Conservation (phyloP, 1,284 basidiomycete species). For the Ceratobasidium sp. region DNA sequence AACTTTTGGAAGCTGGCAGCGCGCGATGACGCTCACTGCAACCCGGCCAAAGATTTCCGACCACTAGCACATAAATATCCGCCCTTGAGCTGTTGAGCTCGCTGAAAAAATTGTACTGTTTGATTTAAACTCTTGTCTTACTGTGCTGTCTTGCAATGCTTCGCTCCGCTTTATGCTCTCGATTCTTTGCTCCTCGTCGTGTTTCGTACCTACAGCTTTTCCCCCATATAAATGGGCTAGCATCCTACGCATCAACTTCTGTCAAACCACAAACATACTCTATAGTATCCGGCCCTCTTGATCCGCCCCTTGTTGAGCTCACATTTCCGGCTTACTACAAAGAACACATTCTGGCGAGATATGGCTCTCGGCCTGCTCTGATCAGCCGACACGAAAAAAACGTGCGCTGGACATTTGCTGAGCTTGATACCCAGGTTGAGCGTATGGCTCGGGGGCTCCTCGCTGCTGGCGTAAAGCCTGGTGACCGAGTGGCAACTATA, state of each 20-base stretch:
- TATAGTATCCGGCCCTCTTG: conserved; percentile 63
- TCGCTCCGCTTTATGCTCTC: neutral
- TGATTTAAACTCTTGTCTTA: neutral
- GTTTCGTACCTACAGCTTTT: neutral
- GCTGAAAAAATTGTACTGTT: neutral
- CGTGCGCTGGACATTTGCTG: conserved; percentile 80
- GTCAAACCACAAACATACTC: conserved; percentile 30
- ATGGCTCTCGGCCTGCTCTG: conserved; percentile 71
- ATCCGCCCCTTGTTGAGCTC: conserved; percentile 70
- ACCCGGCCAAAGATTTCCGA: neutral
- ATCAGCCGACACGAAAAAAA: conserved; percentile 75
- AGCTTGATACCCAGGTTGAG: conserved; percentile 75
- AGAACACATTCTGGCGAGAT: conserved; percentile 66
- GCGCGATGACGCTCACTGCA: too few species aligned
- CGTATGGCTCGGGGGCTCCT: conserved; percentile 79
- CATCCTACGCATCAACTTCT: neutral
- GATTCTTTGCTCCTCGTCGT: neutral
- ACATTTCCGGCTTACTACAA: conserved; percentile 77
- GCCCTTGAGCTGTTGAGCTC: neutral
- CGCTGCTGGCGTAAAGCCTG: conserved; percentile 76
- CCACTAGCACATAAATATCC: neutral
- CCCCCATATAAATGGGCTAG: neutral
- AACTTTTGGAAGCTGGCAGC: neutral
- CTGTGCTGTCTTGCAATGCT: conserved; percentile 3
- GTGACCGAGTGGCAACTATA: conserved; percentile 82